Evolutionary conservation across 75 land plant species (phyloP).

Genomic region (Cryptomeria japonica): DNA sequence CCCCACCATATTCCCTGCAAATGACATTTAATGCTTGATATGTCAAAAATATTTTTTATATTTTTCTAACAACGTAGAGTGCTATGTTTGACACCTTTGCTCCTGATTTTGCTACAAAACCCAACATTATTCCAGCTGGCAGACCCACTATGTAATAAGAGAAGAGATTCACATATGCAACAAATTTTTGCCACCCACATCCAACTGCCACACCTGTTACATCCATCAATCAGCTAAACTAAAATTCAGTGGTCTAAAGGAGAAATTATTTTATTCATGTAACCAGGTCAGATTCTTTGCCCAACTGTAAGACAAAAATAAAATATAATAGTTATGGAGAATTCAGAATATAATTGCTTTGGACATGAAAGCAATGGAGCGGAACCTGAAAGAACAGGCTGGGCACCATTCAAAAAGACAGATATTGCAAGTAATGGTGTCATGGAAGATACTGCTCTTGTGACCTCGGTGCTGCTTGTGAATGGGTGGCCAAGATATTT

Average conservation of each 20-base stretch:
- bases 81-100: slow-evolving; percentile 19
- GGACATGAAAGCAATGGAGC: too few species aligned
- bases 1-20: slow-evolving; percentile 35
- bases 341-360: neutral
- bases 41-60: too few species aligned
- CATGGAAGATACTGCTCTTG: slow-evolving; percentile 33
- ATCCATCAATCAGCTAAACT: neutral
- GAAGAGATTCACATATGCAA: slow-evolving; percentile 39
- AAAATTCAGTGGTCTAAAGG: too few species aligned
- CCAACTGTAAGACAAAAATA: too few species aligned
- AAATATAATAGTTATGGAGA: too few species aligned
- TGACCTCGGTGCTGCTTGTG: slow-evolving; percentile 35
- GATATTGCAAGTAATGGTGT: slow-evolving; percentile 46
- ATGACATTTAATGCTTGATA: too few species aligned
- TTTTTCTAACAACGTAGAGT: too few species aligned
- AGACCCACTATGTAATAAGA: slow-evolving; percentile 51
- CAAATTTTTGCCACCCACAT: slow-evolving; percentile 60
- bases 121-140: slow-evolving; percentile 45
- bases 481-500: slow-evolving; percentile 41
- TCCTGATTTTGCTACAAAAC: slow-evolving; percentile 39
- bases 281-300: too few species aligned
- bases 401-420: slow-evolving; percentile 39
- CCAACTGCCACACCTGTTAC: slow-evolving; percentile 57
- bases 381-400: slow-evolving; percentile 59
- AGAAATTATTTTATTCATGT: too few species aligned